A percentile compares a stretch with the other conserved stretches of the same genome.
These are phyloP conservation scores for Aspergillus oerlinghausenensis DNA, from an alignment of 2,329 filamentous ascomycete species.

Conservation along the genomic window DNA sequence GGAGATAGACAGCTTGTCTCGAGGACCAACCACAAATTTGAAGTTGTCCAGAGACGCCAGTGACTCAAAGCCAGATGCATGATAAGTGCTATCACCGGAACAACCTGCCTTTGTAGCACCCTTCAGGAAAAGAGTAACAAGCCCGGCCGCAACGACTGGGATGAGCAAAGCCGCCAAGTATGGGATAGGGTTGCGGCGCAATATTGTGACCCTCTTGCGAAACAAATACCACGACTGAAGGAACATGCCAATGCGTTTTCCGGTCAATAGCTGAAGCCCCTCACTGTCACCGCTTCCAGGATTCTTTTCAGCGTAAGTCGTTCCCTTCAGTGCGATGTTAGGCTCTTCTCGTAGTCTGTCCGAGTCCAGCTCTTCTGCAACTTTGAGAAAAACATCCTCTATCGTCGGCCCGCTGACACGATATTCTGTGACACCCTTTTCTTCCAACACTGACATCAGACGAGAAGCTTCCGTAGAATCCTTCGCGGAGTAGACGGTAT, in stretches of 20 bases:
- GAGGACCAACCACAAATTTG: constrained; percentile 36
- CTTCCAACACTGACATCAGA: constrained; percentile 67
- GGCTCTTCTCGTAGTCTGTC: constrained; percentile 6
- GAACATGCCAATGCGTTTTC: constrained; percentile 63
- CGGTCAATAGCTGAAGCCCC: constrained; percentile 56
- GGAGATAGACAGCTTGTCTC: constrained; percentile 21
- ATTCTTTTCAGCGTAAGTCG: constrained; percentile 9
- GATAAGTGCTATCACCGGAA: constrained; percentile 34
- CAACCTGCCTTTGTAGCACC: constrained; percentile 52
- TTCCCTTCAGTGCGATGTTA: constrained; percentile 9
- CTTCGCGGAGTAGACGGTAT: constrained; percentile 67
- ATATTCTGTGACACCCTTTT: constrained; percentile 66
- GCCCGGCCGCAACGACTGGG: constrained; percentile 71
- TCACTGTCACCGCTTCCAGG: constrained; percentile 9
- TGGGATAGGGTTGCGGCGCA: constrained; percentile 73
- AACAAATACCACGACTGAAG: constrained; percentile 72
- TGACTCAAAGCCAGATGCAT: constrained; percentile 22
- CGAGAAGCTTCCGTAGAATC: constrained; percentile 66
- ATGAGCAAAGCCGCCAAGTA: constrained; percentile 71
- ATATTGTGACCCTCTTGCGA: constrained; percentile 69
- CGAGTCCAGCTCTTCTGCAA: constrained; percentile 69
- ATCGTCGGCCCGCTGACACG: constrained; percentile 85
- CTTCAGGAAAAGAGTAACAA: constrained; percentile 72
- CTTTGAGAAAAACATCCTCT: constrained; percentile 83
- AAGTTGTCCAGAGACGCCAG: constrained; percentile 27